A percentile compares a stretch with the other conserved stretches of the same genome.
These are phyloP conservation scores for Pouteria glomerata DNA, from an alignment of 148 eudicot species.

Conservation along the genomic window DNA sequence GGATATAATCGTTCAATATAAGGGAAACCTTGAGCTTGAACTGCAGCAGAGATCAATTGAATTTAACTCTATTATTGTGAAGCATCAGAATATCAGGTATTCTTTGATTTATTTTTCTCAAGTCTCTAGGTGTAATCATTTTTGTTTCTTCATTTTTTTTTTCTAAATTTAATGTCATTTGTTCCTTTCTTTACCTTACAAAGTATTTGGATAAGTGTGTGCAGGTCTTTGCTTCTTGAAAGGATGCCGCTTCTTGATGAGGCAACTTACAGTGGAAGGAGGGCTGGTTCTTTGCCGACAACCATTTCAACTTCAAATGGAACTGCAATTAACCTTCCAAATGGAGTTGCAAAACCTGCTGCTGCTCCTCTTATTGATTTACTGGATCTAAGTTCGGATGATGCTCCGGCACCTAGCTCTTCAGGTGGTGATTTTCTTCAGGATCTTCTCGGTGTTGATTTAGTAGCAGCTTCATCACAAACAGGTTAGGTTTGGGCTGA, in stretches of 20 bases:
- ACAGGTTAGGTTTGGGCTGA: conserved; percentile 46
- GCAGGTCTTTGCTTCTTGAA: conserved; percentile 79
- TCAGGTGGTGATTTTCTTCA: conserved; percentile 82
- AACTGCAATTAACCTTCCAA: conserved; percentile 60
- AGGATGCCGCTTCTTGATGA: conserved; percentile 99
- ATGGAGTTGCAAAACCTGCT: conserved; percentile 69
- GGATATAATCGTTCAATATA: conserved; percentile 56
- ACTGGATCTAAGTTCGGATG: conserved; percentile 83
- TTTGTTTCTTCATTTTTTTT: neutral
- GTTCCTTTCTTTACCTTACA: conserved; percentile 9
- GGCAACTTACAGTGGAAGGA: conserved; percentile 78
- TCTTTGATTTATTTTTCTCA: neutral
- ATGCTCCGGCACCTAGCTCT: conserved; percentile 63
- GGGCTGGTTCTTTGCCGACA: conserved; percentile 69
- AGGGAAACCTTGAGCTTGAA: conserved; percentile 87
- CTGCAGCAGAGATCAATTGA: conserved; percentile 96
- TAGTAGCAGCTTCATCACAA: conserved; percentile 54
- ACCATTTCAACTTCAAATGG: conserved; percentile 62
- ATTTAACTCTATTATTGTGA: conserved; percentile 73
- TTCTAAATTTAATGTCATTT: neutral
- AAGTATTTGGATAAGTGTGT: conserved; percentile 15
- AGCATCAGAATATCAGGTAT: conserved; percentile 80
- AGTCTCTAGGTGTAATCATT: neutral
- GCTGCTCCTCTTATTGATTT: conserved; percentile 92
- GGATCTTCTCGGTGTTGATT: conserved; percentile 86